These are phyloP conservation scores for Pugionium cornutum DNA, from an alignment of 345 rosid genomes.

Conservation along the genomic window DNA sequence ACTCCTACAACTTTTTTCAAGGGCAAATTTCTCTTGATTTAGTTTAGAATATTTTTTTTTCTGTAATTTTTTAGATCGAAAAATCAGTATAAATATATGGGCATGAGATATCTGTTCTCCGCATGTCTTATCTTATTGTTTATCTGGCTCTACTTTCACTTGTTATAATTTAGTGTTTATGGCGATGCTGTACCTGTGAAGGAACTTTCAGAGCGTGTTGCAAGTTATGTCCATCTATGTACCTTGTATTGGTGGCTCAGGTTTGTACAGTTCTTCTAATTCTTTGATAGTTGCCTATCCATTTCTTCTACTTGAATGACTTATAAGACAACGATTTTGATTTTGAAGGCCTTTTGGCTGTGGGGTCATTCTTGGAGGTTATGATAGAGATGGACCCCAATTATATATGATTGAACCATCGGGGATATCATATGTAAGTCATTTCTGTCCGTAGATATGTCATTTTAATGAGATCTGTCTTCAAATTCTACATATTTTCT, in stretches of 20 bases:
- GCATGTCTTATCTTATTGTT: constrained; percentile 12
- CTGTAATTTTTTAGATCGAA: not conserved
- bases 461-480: not conserved
- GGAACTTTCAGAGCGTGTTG: constrained; percentile 93
- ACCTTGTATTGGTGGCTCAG: constrained; percentile 99
- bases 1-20: not conserved
- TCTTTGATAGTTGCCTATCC: not conserved
- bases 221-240: constrained; percentile 93
- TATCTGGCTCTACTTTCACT: not conserved
- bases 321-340: constrained; percentile 4
- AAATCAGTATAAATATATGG: not conserved
- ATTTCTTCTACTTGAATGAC: constrained; percentile 15
- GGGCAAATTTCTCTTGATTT: not conserved
- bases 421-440: constrained; percentile 87
- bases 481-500: not conserved
- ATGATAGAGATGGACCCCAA: constrained; percentile 97
- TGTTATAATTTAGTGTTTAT: constrained; percentile 55
- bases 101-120: not conserved
- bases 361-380: constrained; percentile 95
- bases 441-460: not conserved
- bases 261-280: constrained; percentile 38
- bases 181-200: constrained; percentile 88
- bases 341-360: constrained; percentile 89
- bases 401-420: constrained; percentile 94
- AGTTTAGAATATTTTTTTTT: not conserved